Evolutionary conservation across 1,284 basidiomycete species (phyloP), one percentile per base, ranked within the genome.

Genomic region (Gomphus bonarii): DNA sequence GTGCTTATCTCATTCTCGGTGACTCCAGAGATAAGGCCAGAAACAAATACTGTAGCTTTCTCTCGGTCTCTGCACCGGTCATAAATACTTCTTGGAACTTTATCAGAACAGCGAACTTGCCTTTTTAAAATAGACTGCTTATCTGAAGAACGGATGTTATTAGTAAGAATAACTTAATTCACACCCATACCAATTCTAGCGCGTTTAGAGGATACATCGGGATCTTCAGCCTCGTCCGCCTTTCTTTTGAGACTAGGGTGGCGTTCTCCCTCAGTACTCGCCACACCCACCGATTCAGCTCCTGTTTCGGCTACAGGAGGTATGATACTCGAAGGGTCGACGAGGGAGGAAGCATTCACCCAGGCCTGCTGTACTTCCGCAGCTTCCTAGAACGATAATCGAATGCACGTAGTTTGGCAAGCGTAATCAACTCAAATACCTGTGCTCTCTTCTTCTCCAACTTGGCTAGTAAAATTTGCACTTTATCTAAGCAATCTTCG

Each of bases 41-140:
- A 80, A 6, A 97, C 87, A 54, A 98, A 88, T 1, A 98, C 86
- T 0, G 94, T 97, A 40, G 84, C 84, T 64, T 98, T 91, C 73
- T 99, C 97, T 52, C 97, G 91, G 71, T 99, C 97, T 60, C 95
- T 94, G 63, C 11, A 36, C 46, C 16, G 43, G 30, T 9, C 33
- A 22, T 46, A 28, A 52, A 25, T 14, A 12, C 18, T 16, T 43
- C 42, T 20, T 12, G 18, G 10, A 20, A 7, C 20, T 22, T 1
- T 10, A 49, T 49, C 22, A 43, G 53, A 31, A 7, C n/a, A 2
- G 64, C 70, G 16, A 60, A 28, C 44, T 46, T n/a, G 85, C 87
- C 87, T 76, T 69, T 88, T 88, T 25, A 85, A 67, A 9, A 75
- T 71, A 1, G 66, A 66, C 14, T 73, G 44, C 12, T 49, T 52